Base-by-base conservation (phyloP, 495 filamentous ascomycete species). In the Penicillium lividum region DNA sequence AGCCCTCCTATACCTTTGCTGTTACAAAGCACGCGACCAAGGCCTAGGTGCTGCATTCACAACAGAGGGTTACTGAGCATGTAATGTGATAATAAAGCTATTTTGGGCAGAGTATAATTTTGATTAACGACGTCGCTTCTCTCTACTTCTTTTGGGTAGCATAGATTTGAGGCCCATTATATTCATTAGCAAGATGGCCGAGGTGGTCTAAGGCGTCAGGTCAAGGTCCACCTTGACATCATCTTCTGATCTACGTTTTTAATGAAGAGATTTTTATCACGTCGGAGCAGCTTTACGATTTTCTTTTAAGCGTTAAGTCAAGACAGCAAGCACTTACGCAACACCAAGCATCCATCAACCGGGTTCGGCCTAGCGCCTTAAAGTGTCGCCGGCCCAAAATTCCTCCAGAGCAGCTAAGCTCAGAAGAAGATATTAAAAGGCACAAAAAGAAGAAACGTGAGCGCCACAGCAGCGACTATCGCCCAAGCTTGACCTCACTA, bases 151-250 rank as follows among this genome's bases (percentile, higher is more conserved):
- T 25, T n/a, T n/a, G n/a, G n/a, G 3, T 22, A 7, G 16, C 42
- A n/a, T 22, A 44, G 11, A 34, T 1, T 1, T 34, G 8, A 11
- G 33, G 8, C 7, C 8, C 8, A 34, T 8, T 10, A 1, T 9
- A 52, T 52, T n/a, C 7, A 18, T 15, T 54, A 67, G 68, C 63
- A 71, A 71, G 68, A 71, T 71, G 68, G 68, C 68, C 68, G 68
- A 71, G 68, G 70, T 71, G 68, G 68, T 71, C 68, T 56, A 71
- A 71, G 68, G 68, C 68, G 68, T 67, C 66, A 71, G 68, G 68
- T 71, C 69, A 71, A 71, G 68, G 68, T 65, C 46, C 42, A 70
- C 67, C 67, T 70, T 70, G 59, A 63, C 66, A 42, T 34, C 34
- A 43, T 44, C 44, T 53, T 42, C 53, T 55, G 53, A 47, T 55